These are phyloP conservation scores for Gaeumannomyces tritici DNA, from an alignment of 2,329 filamentous ascomycete genomes.

Conservation along the genomic window DNA sequence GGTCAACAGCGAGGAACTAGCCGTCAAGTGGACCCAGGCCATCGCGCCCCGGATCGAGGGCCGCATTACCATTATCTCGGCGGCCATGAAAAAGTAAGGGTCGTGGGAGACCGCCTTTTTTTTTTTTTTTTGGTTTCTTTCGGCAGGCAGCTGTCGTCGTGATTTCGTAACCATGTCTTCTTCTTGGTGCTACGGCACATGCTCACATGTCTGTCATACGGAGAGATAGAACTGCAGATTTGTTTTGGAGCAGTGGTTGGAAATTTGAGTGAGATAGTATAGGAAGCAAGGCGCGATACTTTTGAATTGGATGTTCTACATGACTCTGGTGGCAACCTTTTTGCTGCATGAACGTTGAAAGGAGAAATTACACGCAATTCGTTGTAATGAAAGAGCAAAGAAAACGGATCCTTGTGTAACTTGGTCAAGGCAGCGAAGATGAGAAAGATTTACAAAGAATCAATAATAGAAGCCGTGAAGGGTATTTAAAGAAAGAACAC, in stretches of 20 bases:
- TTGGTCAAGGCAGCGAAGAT: no score
- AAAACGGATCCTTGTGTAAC: no score
- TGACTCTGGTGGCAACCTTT: background rate
- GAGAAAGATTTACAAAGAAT: no score
- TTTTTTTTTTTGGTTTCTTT: no score
- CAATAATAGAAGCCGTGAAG: no score
- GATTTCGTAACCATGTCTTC: background rate
- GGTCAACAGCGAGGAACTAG: constrained; percentile 47
- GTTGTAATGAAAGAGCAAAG: no score
- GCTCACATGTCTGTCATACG: background rate
- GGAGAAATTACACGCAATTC: no score
- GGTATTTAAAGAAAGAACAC: no score
- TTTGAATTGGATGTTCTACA: background rate
- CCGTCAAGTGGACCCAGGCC: constrained; percentile 69
- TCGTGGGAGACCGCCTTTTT: background rate
- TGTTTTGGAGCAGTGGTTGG: background rate
- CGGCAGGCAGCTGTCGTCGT: no score
- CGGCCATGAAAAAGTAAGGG: background rate
- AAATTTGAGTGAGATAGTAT: background rate
- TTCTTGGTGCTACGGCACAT: background rate
- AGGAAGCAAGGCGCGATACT: background rate
- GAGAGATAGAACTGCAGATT: background rate
- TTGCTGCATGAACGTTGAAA: no score
- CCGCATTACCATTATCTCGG: constrained; percentile 47
- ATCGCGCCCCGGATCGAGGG: constrained; percentile 73